phyloP scores from a whole-genome alignment of 148 eudicot species.

The Chenopodium formosanum region DNA sequence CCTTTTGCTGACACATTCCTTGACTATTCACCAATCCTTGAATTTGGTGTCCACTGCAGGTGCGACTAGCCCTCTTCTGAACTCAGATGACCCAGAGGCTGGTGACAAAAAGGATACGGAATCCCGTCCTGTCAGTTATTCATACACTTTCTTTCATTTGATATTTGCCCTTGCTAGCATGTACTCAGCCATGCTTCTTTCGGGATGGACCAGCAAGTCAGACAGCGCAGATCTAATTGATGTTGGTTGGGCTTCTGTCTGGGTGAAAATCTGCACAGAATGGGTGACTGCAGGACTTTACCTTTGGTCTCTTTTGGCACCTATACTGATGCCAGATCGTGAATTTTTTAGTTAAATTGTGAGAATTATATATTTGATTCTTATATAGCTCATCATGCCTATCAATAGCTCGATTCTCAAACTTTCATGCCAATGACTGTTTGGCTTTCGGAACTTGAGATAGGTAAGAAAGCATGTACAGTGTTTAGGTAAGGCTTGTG shows the following conservation, averaged over 20 bases:
- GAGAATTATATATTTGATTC: background rate
- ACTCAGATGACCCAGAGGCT: constrained; percentile 66
- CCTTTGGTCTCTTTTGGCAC: constrained; percentile 90
- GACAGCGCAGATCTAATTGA: constrained; percentile 84
- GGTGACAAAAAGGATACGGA: constrained; percentile 51
- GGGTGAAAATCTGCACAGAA: constrained; percentile 87
- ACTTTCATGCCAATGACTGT: background rate
- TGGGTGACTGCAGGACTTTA: constrained; percentile 93
- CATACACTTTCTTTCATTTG: constrained; percentile 85
- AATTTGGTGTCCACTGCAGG: constrained; percentile 37
- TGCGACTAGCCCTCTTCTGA: constrained; percentile 59
- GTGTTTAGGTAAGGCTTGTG: constrained; percentile 2
- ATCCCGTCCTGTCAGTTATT: constrained; percentile 79
- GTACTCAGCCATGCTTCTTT: constrained; percentile 97
- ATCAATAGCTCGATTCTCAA: background rate
- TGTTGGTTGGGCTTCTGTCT: constrained; percentile 97
- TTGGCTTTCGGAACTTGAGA: background rate
- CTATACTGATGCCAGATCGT: constrained; percentile 75
- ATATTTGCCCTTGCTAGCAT: constrained; percentile 98
- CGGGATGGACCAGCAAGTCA: constrained; percentile 82
- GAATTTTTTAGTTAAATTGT: constrained; percentile 46
- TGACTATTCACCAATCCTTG: background rate
- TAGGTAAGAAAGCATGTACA: constrained; percentile 14
- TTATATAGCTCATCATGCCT: background rate
- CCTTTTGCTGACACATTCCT: background rate